A percentile compares a stretch with the other conserved stretches of the same genome.
Evolutionary conservation across 1,284 basidiomycete genomes (phyloP).

Genomic region (Melampsora medusae): DNA sequence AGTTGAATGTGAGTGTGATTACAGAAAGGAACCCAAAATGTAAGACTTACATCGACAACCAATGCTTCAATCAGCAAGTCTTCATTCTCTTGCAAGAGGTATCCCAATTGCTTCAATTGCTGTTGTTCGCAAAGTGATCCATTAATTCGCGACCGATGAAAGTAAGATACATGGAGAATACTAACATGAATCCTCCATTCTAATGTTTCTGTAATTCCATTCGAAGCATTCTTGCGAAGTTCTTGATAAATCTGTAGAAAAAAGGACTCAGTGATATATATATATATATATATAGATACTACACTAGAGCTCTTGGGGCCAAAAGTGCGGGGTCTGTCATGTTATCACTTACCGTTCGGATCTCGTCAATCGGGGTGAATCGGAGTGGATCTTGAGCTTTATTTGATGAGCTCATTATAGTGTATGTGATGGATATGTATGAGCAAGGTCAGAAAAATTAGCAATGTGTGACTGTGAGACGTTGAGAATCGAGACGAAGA

Average conservation of each 20-base stretch:
- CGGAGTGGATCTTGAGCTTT: no score
- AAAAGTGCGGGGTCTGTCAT: no score
- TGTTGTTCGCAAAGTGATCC: slow-evolving; percentile 21
- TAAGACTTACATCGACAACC: slow-evolving; percentile 49
- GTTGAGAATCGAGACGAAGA: no score
- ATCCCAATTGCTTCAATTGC: slow-evolving; percentile 55
- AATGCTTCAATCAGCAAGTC: slow-evolving; percentile 52
- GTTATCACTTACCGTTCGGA: no score
- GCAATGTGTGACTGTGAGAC: no score
- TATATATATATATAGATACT: no score
- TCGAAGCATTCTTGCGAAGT: slow-evolving; percentile 9
- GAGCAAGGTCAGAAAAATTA: no score
- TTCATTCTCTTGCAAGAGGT: slow-evolving; percentile 54
- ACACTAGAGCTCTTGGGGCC: no score
- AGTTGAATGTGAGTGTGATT: not conserved
- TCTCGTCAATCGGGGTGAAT: no score
- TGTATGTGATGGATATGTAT: no score
- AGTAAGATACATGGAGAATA: not conserved
- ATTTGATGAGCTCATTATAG: no score
- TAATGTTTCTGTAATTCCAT: slow-evolving; percentile 22
- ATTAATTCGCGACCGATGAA: not conserved
- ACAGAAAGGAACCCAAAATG: not conserved
- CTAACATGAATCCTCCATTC: slow-evolving; percentile 42
- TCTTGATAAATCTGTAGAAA: slow-evolving; percentile 18
- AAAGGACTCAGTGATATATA: no score